These are phyloP conservation scores for Rhododendron vialii DNA, from an alignment of 148 eudicot genomes.

Conservation along the genomic window DNA sequence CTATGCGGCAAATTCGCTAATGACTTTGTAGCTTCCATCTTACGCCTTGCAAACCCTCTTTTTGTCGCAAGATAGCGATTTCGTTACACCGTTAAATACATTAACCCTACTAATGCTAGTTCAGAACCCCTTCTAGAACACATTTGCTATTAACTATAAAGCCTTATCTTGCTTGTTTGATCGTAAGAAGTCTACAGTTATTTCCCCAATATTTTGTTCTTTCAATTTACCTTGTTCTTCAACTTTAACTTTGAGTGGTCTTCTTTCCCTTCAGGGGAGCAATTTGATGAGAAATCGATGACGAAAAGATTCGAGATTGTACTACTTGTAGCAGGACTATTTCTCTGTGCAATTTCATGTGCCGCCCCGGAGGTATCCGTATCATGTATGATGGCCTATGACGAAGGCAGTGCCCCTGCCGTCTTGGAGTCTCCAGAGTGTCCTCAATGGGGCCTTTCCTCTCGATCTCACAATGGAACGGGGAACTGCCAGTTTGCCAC, in stretches of 20 bases:
- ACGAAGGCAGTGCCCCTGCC: conserved; percentile 33
- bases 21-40: too few species aligned
- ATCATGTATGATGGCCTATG: conserved; percentile 32
- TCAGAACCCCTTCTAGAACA: too few species aligned
- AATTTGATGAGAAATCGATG: background rate
- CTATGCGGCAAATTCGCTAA: background rate
- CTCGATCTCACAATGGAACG: conserved; percentile 9
- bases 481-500: conserved; percentile 33
- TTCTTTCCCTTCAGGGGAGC: background rate
- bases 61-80: too few species aligned
- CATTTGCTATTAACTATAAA: too few species aligned
- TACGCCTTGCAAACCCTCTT: too few species aligned
- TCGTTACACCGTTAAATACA: too few species aligned
- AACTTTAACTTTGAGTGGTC: background rate
- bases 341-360: conserved; percentile 4
- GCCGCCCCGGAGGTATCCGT: background rate
- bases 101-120: background rate
- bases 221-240: background rate
- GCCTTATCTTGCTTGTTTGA: background rate
- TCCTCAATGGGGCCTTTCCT: conserved; percentile 12
- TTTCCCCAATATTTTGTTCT: background rate
- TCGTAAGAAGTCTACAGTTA: background rate
- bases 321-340: background rate
- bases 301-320: background rate
- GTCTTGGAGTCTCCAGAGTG: conserved; percentile 30